A percentile compares a stretch with the other conserved stretches of the same genome.
Conservation (phyloP, 805 yeast species). For the Cyberlindnera veronae region DNA sequence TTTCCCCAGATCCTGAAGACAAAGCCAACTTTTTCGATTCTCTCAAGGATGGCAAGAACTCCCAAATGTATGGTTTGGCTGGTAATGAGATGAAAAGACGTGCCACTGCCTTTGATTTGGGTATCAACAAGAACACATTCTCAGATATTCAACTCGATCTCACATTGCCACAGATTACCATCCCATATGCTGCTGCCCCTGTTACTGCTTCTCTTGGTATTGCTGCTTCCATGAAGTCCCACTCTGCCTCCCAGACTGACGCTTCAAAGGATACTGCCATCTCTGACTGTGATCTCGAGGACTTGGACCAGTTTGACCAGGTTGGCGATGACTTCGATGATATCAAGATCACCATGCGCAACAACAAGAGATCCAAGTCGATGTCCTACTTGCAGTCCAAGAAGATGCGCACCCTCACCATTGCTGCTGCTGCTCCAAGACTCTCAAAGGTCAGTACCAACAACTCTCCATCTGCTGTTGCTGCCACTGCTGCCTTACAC, state of each 20-base stretch:
- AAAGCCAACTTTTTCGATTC: constrained; percentile 24
- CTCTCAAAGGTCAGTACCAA: constrained; percentile 59
- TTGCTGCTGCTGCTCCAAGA: constrained; percentile 83
- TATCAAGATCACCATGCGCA: constrained; percentile 38
- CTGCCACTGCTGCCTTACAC: constrained; percentile 69
- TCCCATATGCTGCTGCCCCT: constrained; percentile 75
- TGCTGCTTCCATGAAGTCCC: constrained; percentile 19
- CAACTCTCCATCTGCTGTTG: constrained; percentile 61
- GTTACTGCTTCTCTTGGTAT: constrained; percentile 62
- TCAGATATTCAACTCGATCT: constrained; percentile 36
- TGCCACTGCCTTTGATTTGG: constrained; percentile 52
- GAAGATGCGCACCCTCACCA: constrained; percentile 48
- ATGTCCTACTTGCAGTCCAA: constrained; percentile 54
- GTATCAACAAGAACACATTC: constrained; percentile 36
- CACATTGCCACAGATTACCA: constrained; percentile 41
- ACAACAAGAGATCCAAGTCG: constrained; percentile 59
- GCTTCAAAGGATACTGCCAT: constrained; percentile 18
- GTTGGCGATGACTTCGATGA: constrained; percentile 35
- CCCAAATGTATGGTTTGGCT: constrained; percentile 2
- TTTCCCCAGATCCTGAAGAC: constrained; percentile 19
- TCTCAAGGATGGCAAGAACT: constrained; percentile 17
- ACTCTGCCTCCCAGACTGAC: not conserved
- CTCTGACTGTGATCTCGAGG: constrained; percentile 47
- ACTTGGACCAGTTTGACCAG: constrained; percentile 34
- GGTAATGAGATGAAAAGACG: constrained; percentile 37